Evolutionary conservation across 371 early-diverging fungal genomes (phyloP).

Genomic region (Mucor saturninus): DNA sequence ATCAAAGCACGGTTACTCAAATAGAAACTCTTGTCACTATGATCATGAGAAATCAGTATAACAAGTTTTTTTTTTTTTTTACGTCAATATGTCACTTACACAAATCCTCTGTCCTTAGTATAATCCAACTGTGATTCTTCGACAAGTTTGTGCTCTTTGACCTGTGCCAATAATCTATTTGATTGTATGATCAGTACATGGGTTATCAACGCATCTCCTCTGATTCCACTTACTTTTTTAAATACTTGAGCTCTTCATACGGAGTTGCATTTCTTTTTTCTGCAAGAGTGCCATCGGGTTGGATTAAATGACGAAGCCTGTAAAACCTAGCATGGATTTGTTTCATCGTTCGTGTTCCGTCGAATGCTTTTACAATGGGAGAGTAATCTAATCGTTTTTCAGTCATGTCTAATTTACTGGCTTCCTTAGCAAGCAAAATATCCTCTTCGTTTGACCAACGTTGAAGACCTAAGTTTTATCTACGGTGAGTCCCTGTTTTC

Average conservation of each 20-base stretch:
- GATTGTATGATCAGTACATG: neutral
- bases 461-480: neutral
- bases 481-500: neutral
- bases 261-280: constrained; percentile 9
- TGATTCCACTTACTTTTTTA: neutral
- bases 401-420: neutral
- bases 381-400: neutral
- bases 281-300: constrained; percentile 17
- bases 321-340: constrained; percentile 17
- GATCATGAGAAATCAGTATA: neutral
- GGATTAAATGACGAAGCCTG: constrained; percentile 14
- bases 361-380: neutral
- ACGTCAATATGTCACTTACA: constrained; percentile 4
- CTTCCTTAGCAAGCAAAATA: neutral
- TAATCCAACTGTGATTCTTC: constrained; percentile 34
- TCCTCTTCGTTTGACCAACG: constrained; percentile 24
- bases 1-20: constrained; percentile 16
- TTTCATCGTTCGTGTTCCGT: constrained; percentile 4
- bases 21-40: constrained; percentile 15
- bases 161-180: constrained; percentile 22
- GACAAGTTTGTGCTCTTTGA: neutral
- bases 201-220: no score
- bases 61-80: neutral
- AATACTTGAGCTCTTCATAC: constrained; percentile 15
- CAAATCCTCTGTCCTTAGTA: constrained; percentile 14